Conservation (phyloP, 2,329 filamentous ascomycete species). For the Cercospora janseana region DNA sequence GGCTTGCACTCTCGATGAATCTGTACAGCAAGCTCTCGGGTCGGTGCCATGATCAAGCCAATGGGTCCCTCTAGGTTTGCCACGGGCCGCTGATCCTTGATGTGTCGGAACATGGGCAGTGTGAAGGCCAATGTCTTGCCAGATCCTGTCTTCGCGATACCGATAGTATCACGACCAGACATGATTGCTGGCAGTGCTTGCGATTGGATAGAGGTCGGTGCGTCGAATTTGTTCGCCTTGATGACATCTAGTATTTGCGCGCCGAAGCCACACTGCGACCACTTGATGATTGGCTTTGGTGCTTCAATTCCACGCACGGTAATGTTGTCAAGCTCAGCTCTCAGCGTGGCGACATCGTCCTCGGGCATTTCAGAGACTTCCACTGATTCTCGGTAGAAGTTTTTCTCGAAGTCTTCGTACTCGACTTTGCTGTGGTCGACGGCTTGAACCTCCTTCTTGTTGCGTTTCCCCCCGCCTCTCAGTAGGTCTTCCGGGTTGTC, state of each 20-base stretch:
- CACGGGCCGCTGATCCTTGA: slow-evolving; percentile 84
- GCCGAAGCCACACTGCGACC: slow-evolving; percentile 90
- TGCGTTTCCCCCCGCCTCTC: slow-evolving; percentile 61
- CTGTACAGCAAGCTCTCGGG: slow-evolving; percentile 87
- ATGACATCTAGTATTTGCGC: slow-evolving; percentile 85
- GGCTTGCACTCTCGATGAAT: slow-evolving; percentile 94
- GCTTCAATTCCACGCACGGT: slow-evolving; percentile 86
- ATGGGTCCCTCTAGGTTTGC: slow-evolving; percentile 85
- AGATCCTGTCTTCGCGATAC: slow-evolving; percentile 94
- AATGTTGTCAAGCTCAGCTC: slow-evolving; percentile 89
- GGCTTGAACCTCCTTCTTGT: slow-evolving; percentile 92
- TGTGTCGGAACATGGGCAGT: slow-evolving; percentile 95
- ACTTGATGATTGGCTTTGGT: slow-evolving; percentile 92
- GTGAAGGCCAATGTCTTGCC: slow-evolving; percentile 96
- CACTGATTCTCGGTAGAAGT: slow-evolving; percentile 88
- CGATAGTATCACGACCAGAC: slow-evolving; percentile 92
- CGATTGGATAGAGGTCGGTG: slow-evolving; percentile 89
- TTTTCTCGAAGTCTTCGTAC: slow-evolving; percentile 82
- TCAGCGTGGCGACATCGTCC: slow-evolving; percentile 75
- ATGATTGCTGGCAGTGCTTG: slow-evolving; percentile 94
- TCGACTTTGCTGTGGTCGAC: slow-evolving; percentile 85
- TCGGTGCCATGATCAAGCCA: slow-evolving; percentile 87
- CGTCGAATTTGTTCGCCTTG: slow-evolving; percentile 75
- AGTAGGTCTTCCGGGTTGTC: slow-evolving; percentile 64
- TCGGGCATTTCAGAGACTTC: slow-evolving; percentile 82